Base-by-base conservation (phyloP, 371 early-diverging fungal genomes). In the Actinomortierella ambigua region DNA sequence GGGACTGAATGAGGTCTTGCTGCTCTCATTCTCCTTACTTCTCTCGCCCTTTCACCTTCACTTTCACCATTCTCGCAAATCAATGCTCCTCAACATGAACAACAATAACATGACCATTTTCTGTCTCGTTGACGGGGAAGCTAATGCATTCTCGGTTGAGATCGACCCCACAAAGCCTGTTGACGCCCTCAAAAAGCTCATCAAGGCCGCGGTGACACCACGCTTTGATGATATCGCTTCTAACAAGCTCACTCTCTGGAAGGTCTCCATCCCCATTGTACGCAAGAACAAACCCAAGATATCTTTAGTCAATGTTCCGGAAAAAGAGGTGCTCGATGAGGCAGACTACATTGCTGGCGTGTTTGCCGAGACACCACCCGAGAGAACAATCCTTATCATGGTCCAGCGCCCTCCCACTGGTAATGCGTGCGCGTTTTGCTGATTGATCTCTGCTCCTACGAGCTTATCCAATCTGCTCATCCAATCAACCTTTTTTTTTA, bases 201-300 rank as follows among this genome's bases (percentile, higher is more conserved):
- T 65, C 43, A 66, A 66, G 51, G 43, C 46, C 28, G 34, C 59
- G 50, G 61, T 14, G 50, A 5, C 46, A 5, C 2, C 9, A 15
- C 14, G 14, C 7, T 63, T 59, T 28, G 13, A 6, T 5, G 22
- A 59, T 26, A 40, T 63, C 27, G 28, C 1, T 47, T 41, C 55
- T 3, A 22, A 59, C 28, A 14, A 59, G 3, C 57, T 69, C 47
- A 59, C 43, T 4, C 55, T 69, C 27, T 69, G 63, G 63, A 20
- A 27, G 3, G 63, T 69, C 43, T 48, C 58, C 1, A 59, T 69
- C 42, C 57, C 68, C 20, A 15, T 53, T n/a, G 59, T 26, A 28
- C 44, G 24, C 6, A 29, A 48, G 41, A 24, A 27, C 18, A 40
- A 46, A 2, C 29, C 22, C 34, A 41, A 50, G 24, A 50, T 42